Conservation (phyloP, 441 rosid genomes). For the Euphorbia corollata region DNA sequence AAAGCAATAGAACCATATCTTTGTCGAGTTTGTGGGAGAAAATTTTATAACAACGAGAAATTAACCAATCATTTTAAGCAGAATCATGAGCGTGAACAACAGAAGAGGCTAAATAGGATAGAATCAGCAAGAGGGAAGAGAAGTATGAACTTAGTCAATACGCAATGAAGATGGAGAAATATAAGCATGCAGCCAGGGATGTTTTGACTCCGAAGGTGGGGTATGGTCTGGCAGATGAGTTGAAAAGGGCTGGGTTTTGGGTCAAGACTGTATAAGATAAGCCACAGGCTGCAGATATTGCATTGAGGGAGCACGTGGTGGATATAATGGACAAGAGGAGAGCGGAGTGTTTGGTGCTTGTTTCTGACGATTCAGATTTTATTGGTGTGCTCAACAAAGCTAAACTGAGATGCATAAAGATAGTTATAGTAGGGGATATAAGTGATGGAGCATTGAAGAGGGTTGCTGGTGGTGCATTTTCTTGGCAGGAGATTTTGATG, state of each 20-base stretch:
- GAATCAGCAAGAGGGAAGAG: slow-evolving; percentile 68
- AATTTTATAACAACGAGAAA: slow-evolving; percentile 58
- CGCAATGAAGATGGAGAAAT: slow-evolving; percentile 78
- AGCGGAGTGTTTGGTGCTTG: slow-evolving; percentile 72
- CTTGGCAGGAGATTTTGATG: slow-evolving; percentile 72
- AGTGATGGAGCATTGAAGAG: slow-evolving; percentile 61
- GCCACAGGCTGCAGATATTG: slow-evolving; percentile 73
- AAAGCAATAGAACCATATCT: slow-evolving; percentile 49
- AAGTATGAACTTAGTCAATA: slow-evolving; percentile 62
- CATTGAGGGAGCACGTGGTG: slow-evolving; percentile 64
- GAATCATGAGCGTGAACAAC: slow-evolving; percentile 69
- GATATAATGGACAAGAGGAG: slow-evolving; percentile 63
- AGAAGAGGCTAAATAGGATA: slow-evolving; percentile 66
- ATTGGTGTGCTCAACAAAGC: slow-evolving; percentile 63
- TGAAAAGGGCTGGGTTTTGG: slow-evolving; percentile 69
- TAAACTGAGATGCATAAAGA: slow-evolving; percentile 60
- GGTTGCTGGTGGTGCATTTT: slow-evolving; percentile 61
- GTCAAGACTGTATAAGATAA: slow-evolving; percentile 52
- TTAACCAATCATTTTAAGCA: slow-evolving; percentile 64
- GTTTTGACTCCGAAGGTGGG: slow-evolving; percentile 59
- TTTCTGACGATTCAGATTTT: slow-evolving; percentile 79
- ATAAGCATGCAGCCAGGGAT: slow-evolving; percentile 49
- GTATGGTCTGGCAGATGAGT: slow-evolving; percentile 62
- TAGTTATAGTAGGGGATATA: slow-evolving; percentile 66
- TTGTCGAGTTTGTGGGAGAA: slow-evolving; percentile 70